A percentile compares a stretch with the other conserved stretches of the same genome.
Evolutionary conservation across 78 protist genomes (phyloP).

Genomic region (Creolimax fragrantissima): DNA sequence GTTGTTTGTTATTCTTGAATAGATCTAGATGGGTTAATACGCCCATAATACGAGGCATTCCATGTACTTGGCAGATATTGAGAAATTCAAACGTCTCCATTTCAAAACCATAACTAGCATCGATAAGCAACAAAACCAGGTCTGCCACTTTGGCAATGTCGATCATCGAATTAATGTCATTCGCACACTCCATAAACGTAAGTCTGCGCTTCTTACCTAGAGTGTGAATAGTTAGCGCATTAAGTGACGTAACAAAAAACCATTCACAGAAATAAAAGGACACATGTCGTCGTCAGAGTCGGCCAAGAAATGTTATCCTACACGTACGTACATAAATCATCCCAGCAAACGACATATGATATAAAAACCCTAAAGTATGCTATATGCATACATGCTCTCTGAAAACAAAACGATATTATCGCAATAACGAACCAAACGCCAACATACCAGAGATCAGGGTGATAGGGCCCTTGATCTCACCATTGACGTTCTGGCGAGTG

Average conservation of each 20-base stretch:
- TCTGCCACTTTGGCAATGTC: constrained; percentile 97
- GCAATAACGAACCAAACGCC: no score
- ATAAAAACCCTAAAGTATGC: no score
- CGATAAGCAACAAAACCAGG: constrained; percentile 88
- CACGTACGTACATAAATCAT: no score
- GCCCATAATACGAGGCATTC: constrained; percentile 94
- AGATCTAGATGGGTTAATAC: constrained; percentile 95
- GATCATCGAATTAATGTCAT: constrained; percentile 92
- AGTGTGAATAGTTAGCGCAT: not conserved
- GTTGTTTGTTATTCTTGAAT: constrained; percentile 59
- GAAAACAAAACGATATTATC: no score
- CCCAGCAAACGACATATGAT: no score
- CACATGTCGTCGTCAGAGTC: constrained; percentile 84
- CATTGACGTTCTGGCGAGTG: constrained; percentile 68
- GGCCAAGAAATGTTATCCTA: constrained; percentile 84
- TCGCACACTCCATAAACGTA: constrained; percentile 92
- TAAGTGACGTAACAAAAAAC: not conserved
- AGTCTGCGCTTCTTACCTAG: constrained; percentile 77
- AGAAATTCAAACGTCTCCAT: constrained; percentile 99
- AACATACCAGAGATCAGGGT: constrained; percentile 76
- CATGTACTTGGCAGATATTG: constrained; percentile 91
- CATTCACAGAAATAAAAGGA: constrained; percentile 77
- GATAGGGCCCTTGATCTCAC: constrained; percentile 80
- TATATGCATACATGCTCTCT: no score
- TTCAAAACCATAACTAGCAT: constrained; percentile 93